Conservation (phyloP, 129 eudicot species). For the Pulicaria dysenterica region DNA sequence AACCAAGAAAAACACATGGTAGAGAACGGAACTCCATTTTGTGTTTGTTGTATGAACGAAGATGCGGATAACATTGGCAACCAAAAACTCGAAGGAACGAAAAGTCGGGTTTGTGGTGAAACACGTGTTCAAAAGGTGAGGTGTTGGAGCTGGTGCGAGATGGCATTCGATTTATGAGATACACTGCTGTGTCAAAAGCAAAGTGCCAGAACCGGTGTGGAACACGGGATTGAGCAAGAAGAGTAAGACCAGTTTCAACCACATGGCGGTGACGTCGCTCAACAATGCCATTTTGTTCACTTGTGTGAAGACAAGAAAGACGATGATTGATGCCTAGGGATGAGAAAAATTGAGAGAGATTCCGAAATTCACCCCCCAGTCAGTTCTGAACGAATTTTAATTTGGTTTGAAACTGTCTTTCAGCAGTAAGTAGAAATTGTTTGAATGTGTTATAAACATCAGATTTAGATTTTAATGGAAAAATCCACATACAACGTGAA, state of each 20-base stretch:
- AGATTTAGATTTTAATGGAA: no score
- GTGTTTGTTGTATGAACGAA: neutral
- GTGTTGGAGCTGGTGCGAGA: neutral
- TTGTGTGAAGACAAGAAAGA: neutral
- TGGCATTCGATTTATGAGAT: neutral
- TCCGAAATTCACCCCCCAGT: neutral
- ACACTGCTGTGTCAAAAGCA: neutral
- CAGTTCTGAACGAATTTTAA: neutral
- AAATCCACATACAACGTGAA: neutral
- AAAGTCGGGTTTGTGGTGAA: neutral
- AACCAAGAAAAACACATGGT: neutral
- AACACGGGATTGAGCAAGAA: neutral
- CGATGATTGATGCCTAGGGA: neutral
- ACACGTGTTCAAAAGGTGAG: neutral
- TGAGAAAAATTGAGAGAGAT: neutral
- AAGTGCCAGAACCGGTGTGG: slow-evolving; percentile 1
- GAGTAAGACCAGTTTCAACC: neutral
- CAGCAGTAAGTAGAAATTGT: neutral
- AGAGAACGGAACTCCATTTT: neutral
- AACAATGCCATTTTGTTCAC: no score
- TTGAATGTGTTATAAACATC: neutral
- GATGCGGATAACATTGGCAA: neutral
- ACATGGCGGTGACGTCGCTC: neutral
- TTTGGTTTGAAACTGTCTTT: neutral
- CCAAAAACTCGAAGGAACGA: neutral